These are phyloP conservation scores for Venustampulla echinocandica DNA, from an alignment of 495 filamentous ascomycete species.

Conservation along the genomic window DNA sequence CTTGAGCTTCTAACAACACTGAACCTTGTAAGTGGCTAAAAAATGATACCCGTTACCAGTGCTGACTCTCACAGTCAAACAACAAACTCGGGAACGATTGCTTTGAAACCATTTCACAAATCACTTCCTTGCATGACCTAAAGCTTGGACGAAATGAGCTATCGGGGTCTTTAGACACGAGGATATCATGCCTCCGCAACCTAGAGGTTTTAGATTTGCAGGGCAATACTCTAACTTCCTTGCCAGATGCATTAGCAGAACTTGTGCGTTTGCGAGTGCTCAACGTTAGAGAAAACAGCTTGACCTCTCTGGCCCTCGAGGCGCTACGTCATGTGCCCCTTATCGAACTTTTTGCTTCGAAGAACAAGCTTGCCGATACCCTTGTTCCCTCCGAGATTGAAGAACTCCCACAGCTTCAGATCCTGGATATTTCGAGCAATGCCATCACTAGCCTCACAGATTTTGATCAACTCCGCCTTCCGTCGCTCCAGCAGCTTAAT, in stretches of 20 bases:
- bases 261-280: constrained; percentile 61
- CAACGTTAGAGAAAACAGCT: constrained; percentile 67
- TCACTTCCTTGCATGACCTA: constrained; percentile 64
- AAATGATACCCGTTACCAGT: neutral
- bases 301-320: constrained; percentile 61
- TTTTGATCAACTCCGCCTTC: constrained; percentile 50
- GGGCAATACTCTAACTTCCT: constrained; percentile 64
- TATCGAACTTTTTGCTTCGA: constrained; percentile 63
- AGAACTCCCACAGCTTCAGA: constrained; percentile 53
- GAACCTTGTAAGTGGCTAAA: constrained; percentile 53
- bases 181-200: constrained; percentile 49
- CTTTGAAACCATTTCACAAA: constrained; percentile 63
- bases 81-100: constrained; percentile 66
- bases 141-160: constrained; percentile 74
- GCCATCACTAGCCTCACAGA: constrained; percentile 44
- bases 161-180: constrained; percentile 50
- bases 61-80: constrained; percentile 48
- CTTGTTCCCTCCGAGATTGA: constrained; percentile 55
- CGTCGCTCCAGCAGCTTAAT: constrained; percentile 63
- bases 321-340: constrained; percentile 58
- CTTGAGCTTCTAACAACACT: constrained; percentile 65
- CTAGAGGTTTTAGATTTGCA: constrained; percentile 77
- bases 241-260: constrained; percentile 60
- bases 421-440: constrained; percentile 70
- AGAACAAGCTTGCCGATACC: constrained; percentile 67